Percentiles rank a stretch among this genome's conserved stretches.
Evolutionary conservation across 1,284 basidiomycete species (phyloP).

Genomic region (Cutaneotrichosporon curvatum): DNA sequence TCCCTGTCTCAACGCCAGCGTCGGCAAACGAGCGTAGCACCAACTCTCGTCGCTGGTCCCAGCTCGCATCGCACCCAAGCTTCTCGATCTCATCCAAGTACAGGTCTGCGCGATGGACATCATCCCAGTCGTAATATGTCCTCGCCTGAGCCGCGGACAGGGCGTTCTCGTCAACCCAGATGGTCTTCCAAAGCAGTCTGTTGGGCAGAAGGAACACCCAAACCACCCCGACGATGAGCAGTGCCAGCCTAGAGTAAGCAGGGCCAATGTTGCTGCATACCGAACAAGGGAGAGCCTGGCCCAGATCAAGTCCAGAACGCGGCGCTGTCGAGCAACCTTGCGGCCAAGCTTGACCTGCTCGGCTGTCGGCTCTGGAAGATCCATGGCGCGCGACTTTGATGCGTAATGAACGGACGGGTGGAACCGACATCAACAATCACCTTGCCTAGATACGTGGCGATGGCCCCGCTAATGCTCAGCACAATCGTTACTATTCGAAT

Average conservation of each 20-base stretch:
- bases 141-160: constrained; percentile 82
- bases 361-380: neutral
- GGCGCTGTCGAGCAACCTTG: constrained; percentile 8
- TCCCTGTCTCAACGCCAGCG: constrained; percentile 22
- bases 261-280: neutral
- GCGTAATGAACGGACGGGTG: too few relatives aligned
- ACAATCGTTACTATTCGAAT: too few relatives aligned
- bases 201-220: constrained; percentile 71
- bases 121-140: constrained; percentile 78
- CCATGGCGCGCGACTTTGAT: neutral
- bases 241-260: constrained; percentile 13
- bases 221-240: constrained; percentile 59
- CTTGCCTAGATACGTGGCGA: too few relatives aligned
- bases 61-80: constrained; percentile 56
- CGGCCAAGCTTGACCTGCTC: constrained; percentile 9
- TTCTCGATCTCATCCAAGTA: constrained; percentile 64
- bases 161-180: constrained; percentile 89
- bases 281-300: constrained; percentile 1
- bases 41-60: constrained; percentile 32
- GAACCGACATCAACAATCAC: too few relatives aligned
- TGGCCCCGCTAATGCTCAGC: too few relatives aligned
- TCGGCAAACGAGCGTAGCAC: constrained; percentile 18
- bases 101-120: constrained; percentile 73
- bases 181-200: constrained; percentile 57
- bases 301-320: constrained; percentile 2